Percentiles rank a stretch among this genome's conserved stretches.
Evolutionary conservation across 2,329 filamentous ascomycete species (phyloP).

Genomic region (Conoideocrella luteorostrata): DNA sequence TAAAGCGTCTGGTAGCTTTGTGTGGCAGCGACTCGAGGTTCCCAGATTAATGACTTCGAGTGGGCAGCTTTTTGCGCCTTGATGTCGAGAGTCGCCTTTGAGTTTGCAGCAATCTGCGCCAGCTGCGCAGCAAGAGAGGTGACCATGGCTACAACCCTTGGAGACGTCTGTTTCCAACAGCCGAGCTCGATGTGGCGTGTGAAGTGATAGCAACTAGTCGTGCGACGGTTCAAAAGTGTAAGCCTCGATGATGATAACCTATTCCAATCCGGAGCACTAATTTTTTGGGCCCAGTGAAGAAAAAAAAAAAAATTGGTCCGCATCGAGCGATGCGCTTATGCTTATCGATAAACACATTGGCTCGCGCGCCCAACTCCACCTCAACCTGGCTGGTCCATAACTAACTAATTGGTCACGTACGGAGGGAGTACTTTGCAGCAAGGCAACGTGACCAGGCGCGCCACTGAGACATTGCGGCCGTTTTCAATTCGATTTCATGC

Average conservation of each 20-base stretch:
- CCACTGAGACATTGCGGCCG: no score
- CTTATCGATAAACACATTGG: no score
- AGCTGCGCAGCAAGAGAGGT: conserved; percentile 89
- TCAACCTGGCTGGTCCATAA: no score
- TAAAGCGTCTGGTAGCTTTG: conserved; percentile 91
- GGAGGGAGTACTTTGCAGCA: no score
- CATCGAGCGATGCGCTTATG: no score
- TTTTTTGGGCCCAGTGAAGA: conserved; percentile 12
- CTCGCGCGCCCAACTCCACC: no score
- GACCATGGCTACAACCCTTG: conserved; percentile 50
- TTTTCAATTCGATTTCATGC: no score
- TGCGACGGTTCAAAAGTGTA: background rate
- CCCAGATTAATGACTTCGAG: conserved; percentile 92
- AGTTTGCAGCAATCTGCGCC: conserved; percentile 83
- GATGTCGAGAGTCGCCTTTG: conserved; percentile 83
- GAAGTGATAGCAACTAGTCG: background rate
- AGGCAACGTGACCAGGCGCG: no score
- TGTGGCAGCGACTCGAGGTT: conserved; percentile 71
- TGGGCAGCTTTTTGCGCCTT: conserved; percentile 90
- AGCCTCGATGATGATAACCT: background rate
- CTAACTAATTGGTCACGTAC: no score
- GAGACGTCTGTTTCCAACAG: conserved; percentile 10
- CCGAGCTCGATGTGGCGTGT: conserved; percentile 3
- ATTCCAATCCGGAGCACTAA: no score
- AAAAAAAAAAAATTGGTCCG: conserved; percentile 14